These are phyloP conservation scores for Alternaria viburni DNA, from an alignment of 2,329 filamentous ascomycete species.

Conservation along the genomic window DNA sequence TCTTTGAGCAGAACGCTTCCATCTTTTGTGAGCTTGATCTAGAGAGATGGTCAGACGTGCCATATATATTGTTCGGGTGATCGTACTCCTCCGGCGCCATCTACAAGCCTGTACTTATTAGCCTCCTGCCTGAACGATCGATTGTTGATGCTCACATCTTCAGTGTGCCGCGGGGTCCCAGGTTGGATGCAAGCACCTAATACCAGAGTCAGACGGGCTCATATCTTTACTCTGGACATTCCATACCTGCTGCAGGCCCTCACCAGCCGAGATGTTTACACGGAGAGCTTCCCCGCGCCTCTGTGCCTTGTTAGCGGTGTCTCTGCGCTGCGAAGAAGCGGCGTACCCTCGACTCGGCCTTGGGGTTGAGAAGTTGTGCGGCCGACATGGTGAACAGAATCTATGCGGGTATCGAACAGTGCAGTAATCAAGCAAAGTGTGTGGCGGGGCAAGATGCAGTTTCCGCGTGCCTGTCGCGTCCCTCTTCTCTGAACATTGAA, in stretches of 20 bases:
- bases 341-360: constrained; percentile 94
- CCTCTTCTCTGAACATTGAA: constrained; percentile 21
- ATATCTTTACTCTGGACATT: not conserved
- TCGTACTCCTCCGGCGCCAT: constrained; percentile 65
- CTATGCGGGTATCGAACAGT: constrained; percentile 31
- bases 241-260: constrained; percentile 67
- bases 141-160: constrained; percentile 80
- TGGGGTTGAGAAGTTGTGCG: constrained; percentile 96
- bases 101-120: constrained; percentile 60
- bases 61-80: not conserved
- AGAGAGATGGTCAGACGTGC: constrained; percentile 27
- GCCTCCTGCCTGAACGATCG: constrained; percentile 49
- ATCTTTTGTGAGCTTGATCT: constrained; percentile 99
- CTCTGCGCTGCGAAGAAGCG: constrained; percentile 15
- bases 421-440: constrained; percentile 23
- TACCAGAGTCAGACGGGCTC: constrained; percentile 46
- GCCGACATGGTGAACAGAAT: constrained; percentile 75
- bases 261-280: constrained; percentile 96
- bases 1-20: constrained; percentile 82
- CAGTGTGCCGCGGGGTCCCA: constrained; percentile 91
- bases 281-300: constrained; percentile 94
- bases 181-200: constrained; percentile 92
- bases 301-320: constrained; percentile 62
- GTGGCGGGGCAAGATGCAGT: constrained; percentile 34
- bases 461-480: constrained; percentile 35